Percentiles rank a stretch among this genome's conserved stretches.
These are phyloP conservation scores for Hyphopichia homilentoma DNA, from an alignment of 805 yeast species.

Conservation along the genomic window DNA sequence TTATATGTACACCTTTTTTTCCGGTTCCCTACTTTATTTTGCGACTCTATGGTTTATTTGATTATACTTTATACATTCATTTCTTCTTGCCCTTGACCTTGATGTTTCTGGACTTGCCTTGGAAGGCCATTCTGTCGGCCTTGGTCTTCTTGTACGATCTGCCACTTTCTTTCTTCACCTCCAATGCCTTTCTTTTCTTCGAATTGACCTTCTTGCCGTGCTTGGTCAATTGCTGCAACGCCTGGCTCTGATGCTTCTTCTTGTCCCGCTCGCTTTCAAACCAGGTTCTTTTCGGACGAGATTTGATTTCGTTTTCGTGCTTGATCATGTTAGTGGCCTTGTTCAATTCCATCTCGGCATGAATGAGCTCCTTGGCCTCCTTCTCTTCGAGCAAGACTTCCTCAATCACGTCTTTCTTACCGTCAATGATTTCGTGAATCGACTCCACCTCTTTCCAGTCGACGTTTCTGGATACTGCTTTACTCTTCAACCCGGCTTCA, in stretches of 20 bases:
- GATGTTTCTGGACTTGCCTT: slow-evolving; percentile 10
- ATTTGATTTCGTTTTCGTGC: slow-evolving; percentile 74
- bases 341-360: slow-evolving; percentile 86
- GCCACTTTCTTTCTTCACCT: slow-evolving; percentile 49
- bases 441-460: slow-evolving; percentile 83
- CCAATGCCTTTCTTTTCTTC: slow-evolving; percentile 69
- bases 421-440: slow-evolving; percentile 56
- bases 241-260: slow-evolving; percentile 36
- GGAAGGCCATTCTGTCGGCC: slow-evolving; percentile 57
- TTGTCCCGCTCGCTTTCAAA: slow-evolving; percentile 65
- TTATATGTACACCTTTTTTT: too few species aligned
- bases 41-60: too few species aligned
- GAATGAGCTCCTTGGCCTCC: slow-evolving; percentile 76
- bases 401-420: slow-evolving; percentile 56
- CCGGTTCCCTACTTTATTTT: too few species aligned
- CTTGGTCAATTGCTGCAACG: slow-evolving; percentile 38
- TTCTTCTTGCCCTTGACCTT: slow-evolving; percentile 4
- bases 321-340: slow-evolving; percentile 82
- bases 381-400: slow-evolving; percentile 87
- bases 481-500: slow-evolving; percentile 33
- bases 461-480: slow-evolving; percentile 86
- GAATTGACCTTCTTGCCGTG: slow-evolving; percentile 57
- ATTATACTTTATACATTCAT: too few species aligned
- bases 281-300: slow-evolving; percentile 97
- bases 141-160: slow-evolving; percentile 80